Evolutionary conservation across 1,139 yeast genomes (phyloP).

Genomic region (Suhomyces bokatorum): DNA sequence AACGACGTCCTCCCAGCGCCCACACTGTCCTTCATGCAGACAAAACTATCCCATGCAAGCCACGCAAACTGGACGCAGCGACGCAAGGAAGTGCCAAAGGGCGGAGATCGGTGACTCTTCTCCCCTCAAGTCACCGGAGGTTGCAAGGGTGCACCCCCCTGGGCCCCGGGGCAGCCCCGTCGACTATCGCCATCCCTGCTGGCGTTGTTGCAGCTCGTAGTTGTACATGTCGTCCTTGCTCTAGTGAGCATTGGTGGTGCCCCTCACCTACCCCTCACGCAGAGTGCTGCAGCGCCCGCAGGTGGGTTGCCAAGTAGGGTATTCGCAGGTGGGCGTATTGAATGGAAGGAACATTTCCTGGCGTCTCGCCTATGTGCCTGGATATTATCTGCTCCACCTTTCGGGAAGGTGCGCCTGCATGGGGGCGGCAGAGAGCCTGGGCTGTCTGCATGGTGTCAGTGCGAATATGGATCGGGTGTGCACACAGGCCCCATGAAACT

Average conservation of each 20-base stretch:
- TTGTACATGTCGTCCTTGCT: no score
- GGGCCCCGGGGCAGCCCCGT: no score
- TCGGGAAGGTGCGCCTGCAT: background rate
- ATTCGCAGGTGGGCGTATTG: background rate
- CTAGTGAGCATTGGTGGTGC: background rate
- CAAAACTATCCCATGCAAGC: no score
- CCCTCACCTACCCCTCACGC: background rate
- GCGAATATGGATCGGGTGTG: background rate
- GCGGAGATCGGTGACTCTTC: no score
- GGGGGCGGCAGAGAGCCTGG: background rate
- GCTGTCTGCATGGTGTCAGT: background rate
- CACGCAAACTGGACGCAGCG: no score
- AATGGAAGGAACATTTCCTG: background rate
- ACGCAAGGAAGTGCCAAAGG: no score
- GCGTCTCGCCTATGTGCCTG: slow-evolving; percentile 2
- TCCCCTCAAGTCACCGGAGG: no score
- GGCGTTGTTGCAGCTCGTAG: no score
- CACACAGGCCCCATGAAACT: background rate
- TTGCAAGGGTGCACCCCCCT: no score
- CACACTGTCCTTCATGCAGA: no score
- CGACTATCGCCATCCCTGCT: no score
- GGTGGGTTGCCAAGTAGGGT: background rate
- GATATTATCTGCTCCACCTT: background rate
- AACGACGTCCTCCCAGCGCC: no score
- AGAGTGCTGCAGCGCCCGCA: background rate